Percentiles rank a stretch among this genome's conserved stretches.
Evolutionary conservation across 331 rosid species (phyloP).

Genomic region (Phaseolus coccineus): DNA sequence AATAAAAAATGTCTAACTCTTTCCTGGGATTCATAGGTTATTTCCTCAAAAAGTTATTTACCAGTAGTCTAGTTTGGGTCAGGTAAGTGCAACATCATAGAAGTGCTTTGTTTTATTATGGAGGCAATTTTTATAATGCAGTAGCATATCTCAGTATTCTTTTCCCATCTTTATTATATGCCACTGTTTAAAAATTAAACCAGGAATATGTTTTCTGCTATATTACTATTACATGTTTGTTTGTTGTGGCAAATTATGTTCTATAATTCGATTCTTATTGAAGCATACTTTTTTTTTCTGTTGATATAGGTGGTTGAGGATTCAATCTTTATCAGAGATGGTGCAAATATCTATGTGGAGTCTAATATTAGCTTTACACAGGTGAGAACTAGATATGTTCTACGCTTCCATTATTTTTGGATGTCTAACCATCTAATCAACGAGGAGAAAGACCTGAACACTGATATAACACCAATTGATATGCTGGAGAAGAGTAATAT

Average conservation of each 20-base stretch:
- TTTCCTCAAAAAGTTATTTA: not conserved
- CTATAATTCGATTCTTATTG: conserved; percentile 32
- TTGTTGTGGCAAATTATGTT: conserved; percentile 23
- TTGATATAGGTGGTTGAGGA: conserved; percentile 79
- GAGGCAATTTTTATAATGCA: conserved; percentile 13
- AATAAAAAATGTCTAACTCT: conserved; percentile 1
- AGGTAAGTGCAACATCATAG: conserved; percentile 28
- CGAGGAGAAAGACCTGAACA: conserved; percentile 10
- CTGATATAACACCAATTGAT: not conserved
- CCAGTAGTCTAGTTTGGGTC: conserved; percentile 28
- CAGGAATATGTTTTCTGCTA: conserved; percentile 31
- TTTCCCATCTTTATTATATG: conserved; percentile 22
- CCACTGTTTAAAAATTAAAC: conserved; percentile 23
- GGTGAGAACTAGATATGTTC: conserved; percentile 54
- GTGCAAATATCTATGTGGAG: conserved; percentile 90
- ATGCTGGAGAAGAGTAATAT: too few species aligned
- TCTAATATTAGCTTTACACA: conserved; percentile 91
- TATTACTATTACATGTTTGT: not conserved
- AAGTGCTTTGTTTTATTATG: conserved; percentile 35
- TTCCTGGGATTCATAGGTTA: conserved; percentile 17
- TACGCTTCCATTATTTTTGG: not conserved
- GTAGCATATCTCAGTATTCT: conserved; percentile 6
- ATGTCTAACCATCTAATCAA: conserved; percentile 22
- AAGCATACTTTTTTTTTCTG: conserved; percentile 15
- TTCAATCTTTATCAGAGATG: conserved; percentile 79